Evolutionary conservation across 768 basidiomycete genomes (phyloP).

Genomic region (Lentinus brumalis): DNA sequence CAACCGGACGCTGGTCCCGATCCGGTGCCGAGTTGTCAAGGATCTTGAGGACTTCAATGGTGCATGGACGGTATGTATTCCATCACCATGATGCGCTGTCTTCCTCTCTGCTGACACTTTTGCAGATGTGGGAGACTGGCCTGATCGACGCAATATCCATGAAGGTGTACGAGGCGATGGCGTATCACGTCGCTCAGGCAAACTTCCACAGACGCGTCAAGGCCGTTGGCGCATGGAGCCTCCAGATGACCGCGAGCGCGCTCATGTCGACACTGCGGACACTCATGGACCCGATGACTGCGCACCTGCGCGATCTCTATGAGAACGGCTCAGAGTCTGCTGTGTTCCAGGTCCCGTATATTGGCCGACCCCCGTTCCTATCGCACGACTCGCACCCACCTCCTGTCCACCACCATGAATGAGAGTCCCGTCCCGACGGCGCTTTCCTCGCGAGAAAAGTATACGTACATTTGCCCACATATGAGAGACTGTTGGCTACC

Average conservation of each 20-base stretch:
- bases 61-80: conserved; percentile 82
- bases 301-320: conserved; percentile 36
- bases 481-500: not conserved
- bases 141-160: conserved; percentile 88
- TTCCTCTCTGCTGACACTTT: conserved; percentile 19
- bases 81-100: conserved; percentile 4
- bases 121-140: conserved; percentile 93
- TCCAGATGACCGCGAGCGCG: conserved; percentile 91
- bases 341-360: not conserved
- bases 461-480: not conserved
- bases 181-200: conserved; percentile 90
- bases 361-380: not conserved
- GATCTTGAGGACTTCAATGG: conserved; percentile 90
- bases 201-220: conserved; percentile 89
- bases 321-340: conserved; percentile 19
- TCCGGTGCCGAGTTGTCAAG: conserved; percentile 87
- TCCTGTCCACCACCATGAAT: not conserved
- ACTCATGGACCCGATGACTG: conserved; percentile 66
- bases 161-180: conserved; percentile 92
- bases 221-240: conserved; percentile 91
- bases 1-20: conserved; percentile 91
- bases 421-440: not conserved
- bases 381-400: not conserved
- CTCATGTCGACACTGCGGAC: conserved; percentile 77
- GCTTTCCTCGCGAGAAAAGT: not conserved